A percentile compares a stretch with the other conserved stretches of the same genome.
Conservation (phyloP, 139 green algal genomes). For the Chlamydomonas sphaeroides region DNA sequence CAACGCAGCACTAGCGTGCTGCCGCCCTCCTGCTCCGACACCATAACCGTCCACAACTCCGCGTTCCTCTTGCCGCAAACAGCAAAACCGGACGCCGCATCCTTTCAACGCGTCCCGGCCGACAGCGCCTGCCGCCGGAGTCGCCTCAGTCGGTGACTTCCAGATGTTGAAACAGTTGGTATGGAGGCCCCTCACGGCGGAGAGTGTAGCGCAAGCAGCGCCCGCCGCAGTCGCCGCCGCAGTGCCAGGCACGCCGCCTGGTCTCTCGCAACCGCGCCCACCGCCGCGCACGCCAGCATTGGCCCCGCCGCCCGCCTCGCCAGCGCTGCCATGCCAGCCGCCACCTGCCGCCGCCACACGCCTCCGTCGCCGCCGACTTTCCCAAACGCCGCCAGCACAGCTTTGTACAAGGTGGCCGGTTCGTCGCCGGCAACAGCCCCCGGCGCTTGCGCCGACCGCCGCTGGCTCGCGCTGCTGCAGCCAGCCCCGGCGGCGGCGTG, state of each 20-base stretch:
- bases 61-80: no score
- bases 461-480: neutral
- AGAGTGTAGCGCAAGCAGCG: constrained; percentile 22
- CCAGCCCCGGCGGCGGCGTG: neutral
- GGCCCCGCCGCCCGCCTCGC: neutral
- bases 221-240: neutral
- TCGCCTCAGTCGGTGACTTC: no score
- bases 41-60: no score
- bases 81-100: no score
- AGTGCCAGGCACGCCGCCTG: neutral
- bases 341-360: neutral
- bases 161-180: no score
- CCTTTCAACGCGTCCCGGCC: no score
- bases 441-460: no score
- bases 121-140: no score
- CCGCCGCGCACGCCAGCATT: neutral
- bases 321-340: neutral
- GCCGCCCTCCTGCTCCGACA: no score
- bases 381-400: neutral
- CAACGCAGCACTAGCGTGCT: no score
- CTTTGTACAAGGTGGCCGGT: neutral
- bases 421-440: no score
- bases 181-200: no score
- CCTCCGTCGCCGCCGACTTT: neutral
- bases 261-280: neutral